Percentiles rank a stretch among this genome's conserved stretches.
Conservation (phyloP, 2,329 filamentous ascomycete species). For the Aspergillus tanneri region DNA sequence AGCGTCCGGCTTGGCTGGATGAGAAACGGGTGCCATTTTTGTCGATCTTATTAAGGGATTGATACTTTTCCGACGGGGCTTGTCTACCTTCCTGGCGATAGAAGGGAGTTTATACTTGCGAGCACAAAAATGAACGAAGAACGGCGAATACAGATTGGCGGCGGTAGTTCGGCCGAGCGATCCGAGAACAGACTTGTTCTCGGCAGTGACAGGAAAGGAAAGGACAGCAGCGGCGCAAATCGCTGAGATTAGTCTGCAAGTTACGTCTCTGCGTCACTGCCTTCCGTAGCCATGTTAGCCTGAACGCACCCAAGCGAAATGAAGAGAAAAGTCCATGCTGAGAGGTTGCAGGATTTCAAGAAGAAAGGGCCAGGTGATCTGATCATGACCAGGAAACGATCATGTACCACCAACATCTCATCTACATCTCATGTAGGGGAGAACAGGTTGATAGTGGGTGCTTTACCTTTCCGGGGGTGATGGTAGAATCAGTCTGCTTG, state of each 20-base stretch:
- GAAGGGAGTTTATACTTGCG: conserved; percentile 48
- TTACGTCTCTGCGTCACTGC: conserved; percentile 33
- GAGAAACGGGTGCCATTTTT: conserved; percentile 41
- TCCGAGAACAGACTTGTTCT: conserved; percentile 5
- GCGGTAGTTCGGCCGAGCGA: conserved; percentile 31
- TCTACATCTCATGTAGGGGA: conserved; percentile 17
- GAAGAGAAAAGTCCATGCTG: conserved; percentile 12
- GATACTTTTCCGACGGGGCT: conserved; percentile 41
- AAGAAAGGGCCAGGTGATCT: conserved; percentile 4
- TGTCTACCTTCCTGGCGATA: conserved; percentile 46
- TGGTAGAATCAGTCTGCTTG: conserved; percentile 9
- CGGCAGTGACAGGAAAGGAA: conserved; percentile 17
- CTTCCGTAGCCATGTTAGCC: conserved; percentile 36
- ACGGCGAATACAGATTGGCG: conserved; percentile 70
- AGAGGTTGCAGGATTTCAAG: conserved; percentile 1
- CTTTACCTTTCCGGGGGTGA: conserved; percentile 39
- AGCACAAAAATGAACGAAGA: conserved; percentile 61
- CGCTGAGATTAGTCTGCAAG: conserved; percentile 18
- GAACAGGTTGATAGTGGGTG: conserved; percentile 26
- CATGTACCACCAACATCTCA: conserved; percentile 11
- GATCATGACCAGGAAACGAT: conserved; percentile 16
- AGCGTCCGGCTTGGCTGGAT: conserved; percentile 41
- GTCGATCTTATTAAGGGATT: conserved; percentile 23
- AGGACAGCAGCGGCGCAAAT: conserved; percentile 26
- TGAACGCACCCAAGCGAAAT: conserved; percentile 17